Evolutionary conservation across 176 grass and related monocot species (phyloP), one percentile per base, ranked within the genome.

Genomic region (Chloris gayana): DNA sequence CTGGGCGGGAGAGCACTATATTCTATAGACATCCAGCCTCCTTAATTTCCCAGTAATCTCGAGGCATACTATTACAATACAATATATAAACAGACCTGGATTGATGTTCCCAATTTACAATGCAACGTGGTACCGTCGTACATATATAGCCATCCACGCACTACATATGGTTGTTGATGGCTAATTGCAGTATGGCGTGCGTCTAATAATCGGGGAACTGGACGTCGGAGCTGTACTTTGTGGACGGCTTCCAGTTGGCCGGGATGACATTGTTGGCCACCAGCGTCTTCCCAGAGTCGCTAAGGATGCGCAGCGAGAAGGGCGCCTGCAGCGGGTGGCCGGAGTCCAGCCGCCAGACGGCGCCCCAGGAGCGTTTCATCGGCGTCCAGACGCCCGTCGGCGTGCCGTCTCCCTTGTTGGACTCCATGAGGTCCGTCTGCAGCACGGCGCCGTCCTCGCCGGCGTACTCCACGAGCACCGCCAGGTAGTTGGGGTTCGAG

Each of bases 401-500:
- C 58, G 2, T 29, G 58, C 58, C 58, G 25, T 27, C 12, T 14
- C 4, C 14, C 54, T 68, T 33, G 77, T 41, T 61, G 3, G 58
- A 14, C 82, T 93, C 84, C 84, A 78, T 79, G 3, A 87, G 24
- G 30, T 90, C 83, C 31, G 93, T 70, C 31, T 75, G 76, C 42
- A 63, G 4, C 25, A 93, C 69, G 42, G 86, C 83, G 6, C 91
- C 91, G 27, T 87, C 88, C 39, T 59, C 89, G 38, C 83, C 84
- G 17, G 71, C 86, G 83, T 83, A 97, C 77, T 87, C 74, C 22
- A 97, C 70, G 7, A 73, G 80, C 26, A 97, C 80, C 0, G 90
- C 86, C 14, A 97, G 31, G 83, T 93, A 97, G 44, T 85, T 63
- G 0, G 84, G 51, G 94, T 97, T 93, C 9, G 94, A 93, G 3